phyloP scores from a whole-genome alignment of 2,329 filamentous ascomycete species.

The Waltergamsia citrina region DNA sequence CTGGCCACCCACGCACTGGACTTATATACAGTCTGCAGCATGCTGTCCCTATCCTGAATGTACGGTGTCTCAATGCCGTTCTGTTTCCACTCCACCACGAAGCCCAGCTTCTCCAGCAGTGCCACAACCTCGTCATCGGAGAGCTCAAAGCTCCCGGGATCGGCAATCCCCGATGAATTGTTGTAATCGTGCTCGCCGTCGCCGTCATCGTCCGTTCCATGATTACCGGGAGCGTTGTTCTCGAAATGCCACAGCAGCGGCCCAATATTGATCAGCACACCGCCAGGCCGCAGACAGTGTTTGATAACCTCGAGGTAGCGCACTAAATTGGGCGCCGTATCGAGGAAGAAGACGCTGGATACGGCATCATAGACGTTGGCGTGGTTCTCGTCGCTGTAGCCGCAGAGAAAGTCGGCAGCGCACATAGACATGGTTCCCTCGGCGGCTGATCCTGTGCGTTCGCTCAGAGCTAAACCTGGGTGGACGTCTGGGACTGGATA shows the following conservation, averaged over 20 bases:
- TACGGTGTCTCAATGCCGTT: conserved; percentile 64
- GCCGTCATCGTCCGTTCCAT: conserved; percentile 40
- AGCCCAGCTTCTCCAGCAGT: conserved; percentile 67
- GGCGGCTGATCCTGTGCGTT: conserved; percentile 12
- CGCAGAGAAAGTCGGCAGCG: conserved; percentile 83
- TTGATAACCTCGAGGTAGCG: conserved; percentile 78
- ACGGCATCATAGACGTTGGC: conserved; percentile 66
- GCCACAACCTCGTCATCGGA: conserved; percentile 79
- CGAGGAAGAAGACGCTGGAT: conserved; percentile 88
- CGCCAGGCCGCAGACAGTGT: conserved; percentile 67
- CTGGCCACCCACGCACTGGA: conserved; percentile 80
- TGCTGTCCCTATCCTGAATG: conserved; percentile 74
- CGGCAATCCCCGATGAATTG: conserved; percentile 62
- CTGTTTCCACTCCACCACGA: conserved; percentile 58
- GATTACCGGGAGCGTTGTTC: conserved; percentile 53
- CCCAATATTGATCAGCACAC: conserved; percentile 81
- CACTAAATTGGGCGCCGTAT: conserved; percentile 89
- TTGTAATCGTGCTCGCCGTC: conserved; percentile 39
- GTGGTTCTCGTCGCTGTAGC: conserved; percentile 61
- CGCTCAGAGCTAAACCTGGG: conserved; percentile 44
- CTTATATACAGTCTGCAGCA: conserved; percentile 75
- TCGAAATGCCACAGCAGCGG: conserved; percentile 96
- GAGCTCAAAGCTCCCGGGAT: conserved; percentile 84
- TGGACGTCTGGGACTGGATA: conserved; percentile 76
- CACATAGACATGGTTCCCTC: conserved; percentile 80